Evolutionary conservation across 2,329 filamentous ascomycete species (phyloP).

Genomic region (Verruconis gallopava): DNA sequence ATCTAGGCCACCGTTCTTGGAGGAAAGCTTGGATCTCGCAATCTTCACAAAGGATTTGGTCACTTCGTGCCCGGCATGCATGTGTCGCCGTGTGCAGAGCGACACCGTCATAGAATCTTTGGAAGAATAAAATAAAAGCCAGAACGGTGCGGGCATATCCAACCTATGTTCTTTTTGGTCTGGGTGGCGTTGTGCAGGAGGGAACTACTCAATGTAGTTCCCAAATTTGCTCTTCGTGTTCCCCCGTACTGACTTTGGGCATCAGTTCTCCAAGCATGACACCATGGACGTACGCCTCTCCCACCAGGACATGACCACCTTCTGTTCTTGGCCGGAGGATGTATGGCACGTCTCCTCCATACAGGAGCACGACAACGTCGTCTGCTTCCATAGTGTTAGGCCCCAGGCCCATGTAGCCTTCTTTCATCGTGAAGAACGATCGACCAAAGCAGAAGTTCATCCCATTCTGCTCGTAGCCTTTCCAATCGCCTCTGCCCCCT

Average conservation of each 20-base stretch:
- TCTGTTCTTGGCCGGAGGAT: conserved; percentile 3
- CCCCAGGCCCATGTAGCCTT: conserved; percentile 6
- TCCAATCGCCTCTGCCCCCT: neutral
- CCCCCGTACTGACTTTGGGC: neutral
- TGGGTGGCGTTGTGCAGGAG: too few species aligned
- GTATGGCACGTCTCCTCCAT: conserved; percentile 7
- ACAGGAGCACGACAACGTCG: conserved; percentile 7
- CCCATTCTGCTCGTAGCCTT: neutral
- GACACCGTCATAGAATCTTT: too few species aligned
- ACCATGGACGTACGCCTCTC: conserved; percentile 11
- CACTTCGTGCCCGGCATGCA: too few species aligned
- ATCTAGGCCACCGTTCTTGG: too few species aligned
- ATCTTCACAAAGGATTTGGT: too few species aligned
- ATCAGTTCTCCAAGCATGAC: conserved; percentile 9
- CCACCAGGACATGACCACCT: conserved; percentile 6
- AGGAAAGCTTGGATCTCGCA: too few species aligned
- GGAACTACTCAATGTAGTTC: neutral
- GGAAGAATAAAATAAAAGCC: too few species aligned
- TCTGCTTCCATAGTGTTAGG: neutral
- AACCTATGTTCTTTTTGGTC: too few species aligned
- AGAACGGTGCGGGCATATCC: too few species aligned
- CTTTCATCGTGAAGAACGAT: conserved; percentile 4
- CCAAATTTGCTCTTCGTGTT: conserved; percentile 4
- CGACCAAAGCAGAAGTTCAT: neutral
- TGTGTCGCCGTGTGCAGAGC: too few species aligned